Evolutionary conservation across 768 basidiomycete species (phyloP).

Genomic region (Leccinum olivaceopallidum): DNA sequence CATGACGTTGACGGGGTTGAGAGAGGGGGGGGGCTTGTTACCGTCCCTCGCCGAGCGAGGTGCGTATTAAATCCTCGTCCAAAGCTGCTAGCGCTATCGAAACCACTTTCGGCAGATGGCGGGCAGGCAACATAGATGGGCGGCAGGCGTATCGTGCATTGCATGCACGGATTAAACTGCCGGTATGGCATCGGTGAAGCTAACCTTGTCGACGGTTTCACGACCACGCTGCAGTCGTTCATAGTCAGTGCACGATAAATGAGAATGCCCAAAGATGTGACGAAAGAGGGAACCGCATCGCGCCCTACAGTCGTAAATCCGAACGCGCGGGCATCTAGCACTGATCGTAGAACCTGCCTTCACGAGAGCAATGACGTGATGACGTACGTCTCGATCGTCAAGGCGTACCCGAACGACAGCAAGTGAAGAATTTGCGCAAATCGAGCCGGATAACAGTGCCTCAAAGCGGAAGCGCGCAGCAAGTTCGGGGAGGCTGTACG

Average conservation of each 20-base stretch:
- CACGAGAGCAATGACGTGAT: conserved; percentile 33
- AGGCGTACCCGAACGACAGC: conserved; percentile 27
- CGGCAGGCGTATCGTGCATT: conserved; percentile 19
- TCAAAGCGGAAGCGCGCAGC: conserved; percentile 3
- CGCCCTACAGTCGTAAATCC: conserved; percentile 18
- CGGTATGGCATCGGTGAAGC: conserved; percentile 17
- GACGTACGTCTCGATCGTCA: conserved; percentile 30
- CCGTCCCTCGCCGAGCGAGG: not conserved
- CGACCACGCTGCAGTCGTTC: conserved; percentile 22
- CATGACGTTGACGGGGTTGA: conserved; percentile 16
- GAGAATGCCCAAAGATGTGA: conserved; percentile 13
- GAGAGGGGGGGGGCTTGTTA: not conserved
- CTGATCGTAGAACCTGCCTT: conserved; percentile 11
- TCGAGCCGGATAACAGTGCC: conserved; percentile 12
- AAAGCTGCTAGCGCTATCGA: conserved; percentile 6
- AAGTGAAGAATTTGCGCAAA: conserved; percentile 11
- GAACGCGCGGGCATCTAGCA: conserved; percentile 8
- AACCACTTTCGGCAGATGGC: conserved; percentile 26
- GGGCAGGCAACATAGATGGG: conserved; percentile 17
- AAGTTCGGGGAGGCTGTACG: conserved; percentile 12
- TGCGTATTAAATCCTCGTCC: conserved; percentile 28
- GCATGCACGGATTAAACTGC: conserved; percentile 20
- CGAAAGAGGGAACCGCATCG: conserved; percentile 22
- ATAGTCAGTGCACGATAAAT: conserved; percentile 10
- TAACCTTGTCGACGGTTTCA: conserved; percentile 18